These are phyloP conservation scores for Colletotrichum cordylinicola DNA, from an alignment of 2,329 filamentous ascomycete species.

Conservation along the genomic window DNA sequence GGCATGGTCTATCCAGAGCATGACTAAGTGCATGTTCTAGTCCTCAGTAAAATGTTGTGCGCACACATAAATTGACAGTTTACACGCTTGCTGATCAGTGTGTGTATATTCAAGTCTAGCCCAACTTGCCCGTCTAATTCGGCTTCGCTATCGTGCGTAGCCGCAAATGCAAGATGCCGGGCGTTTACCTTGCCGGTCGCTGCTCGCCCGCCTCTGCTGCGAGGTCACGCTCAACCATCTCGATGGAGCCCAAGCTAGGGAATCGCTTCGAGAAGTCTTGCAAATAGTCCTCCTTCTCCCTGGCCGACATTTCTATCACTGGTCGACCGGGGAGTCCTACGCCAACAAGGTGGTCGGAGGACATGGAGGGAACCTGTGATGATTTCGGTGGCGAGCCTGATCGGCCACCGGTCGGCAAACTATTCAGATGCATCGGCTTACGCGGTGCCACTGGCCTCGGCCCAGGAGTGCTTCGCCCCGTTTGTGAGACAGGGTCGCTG, in stretches of 20 bases:
- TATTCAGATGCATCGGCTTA: conserved; percentile 68
- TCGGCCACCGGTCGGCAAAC: conserved; percentile 49
- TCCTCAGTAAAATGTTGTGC: neutral
- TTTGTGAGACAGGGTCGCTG: conserved; percentile 26
- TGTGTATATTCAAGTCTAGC: conserved; percentile 3
- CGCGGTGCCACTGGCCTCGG: conserved; percentile 61
- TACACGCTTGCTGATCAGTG: conserved; percentile 11
- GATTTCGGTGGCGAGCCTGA: conserved; percentile 52
- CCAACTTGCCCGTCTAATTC: neutral
- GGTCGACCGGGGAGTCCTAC: conserved; percentile 54
- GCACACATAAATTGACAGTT: neutral
- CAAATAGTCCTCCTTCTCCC: conserved; percentile 71
- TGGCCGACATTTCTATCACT: conserved; percentile 58
- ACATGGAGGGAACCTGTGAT: conserved; percentile 24
- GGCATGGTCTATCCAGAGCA: neutral
- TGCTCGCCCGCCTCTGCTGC: conserved; percentile 38
- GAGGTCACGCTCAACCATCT: conserved; percentile 81
- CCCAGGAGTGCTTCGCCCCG: conserved; percentile 25
- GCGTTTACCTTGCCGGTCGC: neutral
- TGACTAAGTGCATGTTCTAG: neutral
- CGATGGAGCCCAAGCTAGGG: conserved; percentile 82
- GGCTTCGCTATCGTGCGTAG: neutral
- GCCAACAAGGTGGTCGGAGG: conserved; percentile 46
- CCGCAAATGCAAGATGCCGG: neutral
- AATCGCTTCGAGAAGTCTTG: conserved; percentile 82